These are phyloP conservation scores for Botryosphaeria agaves DNA, from an alignment of 2,329 filamentous ascomycete genomes.

Conservation along the genomic window DNA sequence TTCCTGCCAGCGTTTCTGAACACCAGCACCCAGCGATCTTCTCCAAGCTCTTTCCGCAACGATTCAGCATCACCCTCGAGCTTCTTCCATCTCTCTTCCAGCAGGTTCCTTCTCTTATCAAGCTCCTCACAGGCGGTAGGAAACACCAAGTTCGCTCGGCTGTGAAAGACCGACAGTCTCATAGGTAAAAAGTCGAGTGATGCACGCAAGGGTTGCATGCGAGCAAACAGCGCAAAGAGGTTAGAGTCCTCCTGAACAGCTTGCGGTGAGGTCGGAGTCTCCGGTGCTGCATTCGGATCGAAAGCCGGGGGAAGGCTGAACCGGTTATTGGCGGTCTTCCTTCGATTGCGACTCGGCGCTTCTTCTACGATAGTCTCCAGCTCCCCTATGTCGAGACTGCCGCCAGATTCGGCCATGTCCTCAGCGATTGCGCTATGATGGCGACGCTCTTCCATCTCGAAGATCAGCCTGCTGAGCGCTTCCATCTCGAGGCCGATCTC, in stretches of 20 bases:
- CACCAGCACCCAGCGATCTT: constrained; percentile 90
- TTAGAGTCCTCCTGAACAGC: constrained; percentile 66
- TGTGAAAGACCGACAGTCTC: constrained; percentile 74
- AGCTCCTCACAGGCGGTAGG: constrained; percentile 85
- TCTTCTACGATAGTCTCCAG: constrained; percentile 90
- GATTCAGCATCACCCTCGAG: constrained; percentile 83
- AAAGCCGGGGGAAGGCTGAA: constrained; percentile 49
- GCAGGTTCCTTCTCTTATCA: constrained; percentile 50
- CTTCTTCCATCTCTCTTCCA: constrained; percentile 77
- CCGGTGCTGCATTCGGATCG: constrained; percentile 40
- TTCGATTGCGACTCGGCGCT: constrained; percentile 40
- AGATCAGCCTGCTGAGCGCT: constrained; percentile 62
- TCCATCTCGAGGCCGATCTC: constrained; percentile 86
- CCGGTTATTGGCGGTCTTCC: constrained; percentile 40
- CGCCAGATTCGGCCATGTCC: constrained; percentile 34
- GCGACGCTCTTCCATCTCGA: constrained; percentile 94
- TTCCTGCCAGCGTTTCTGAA: constrained; percentile 86
- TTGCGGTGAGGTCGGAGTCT: constrained; percentile 38
- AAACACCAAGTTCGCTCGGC: constrained; percentile 60
- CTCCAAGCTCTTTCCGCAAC: constrained; percentile 73
- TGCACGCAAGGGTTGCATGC: constrained; percentile 85
- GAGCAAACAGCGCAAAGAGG: constrained; percentile 75
- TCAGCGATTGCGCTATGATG: constrained; percentile 63
- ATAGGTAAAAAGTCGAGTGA: constrained; percentile 93
- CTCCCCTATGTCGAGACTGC: constrained; percentile 62